Conservation (phyloP, 2,329 filamentous ascomycete species). For the Trichoderma sp. region DNA sequence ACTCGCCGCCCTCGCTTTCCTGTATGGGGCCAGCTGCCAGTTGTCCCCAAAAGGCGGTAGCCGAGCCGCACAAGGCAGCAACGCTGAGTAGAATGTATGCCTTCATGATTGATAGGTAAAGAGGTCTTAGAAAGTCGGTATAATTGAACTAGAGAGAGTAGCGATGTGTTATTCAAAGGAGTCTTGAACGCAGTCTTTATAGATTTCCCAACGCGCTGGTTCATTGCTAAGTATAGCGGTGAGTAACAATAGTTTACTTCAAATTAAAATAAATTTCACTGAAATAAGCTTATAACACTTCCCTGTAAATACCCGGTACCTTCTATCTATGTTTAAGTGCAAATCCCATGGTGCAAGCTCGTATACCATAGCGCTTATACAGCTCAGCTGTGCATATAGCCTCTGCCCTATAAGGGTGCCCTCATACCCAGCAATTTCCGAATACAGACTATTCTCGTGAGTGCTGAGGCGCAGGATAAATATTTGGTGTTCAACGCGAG, state of each 20-base stretch:
- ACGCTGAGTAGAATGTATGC: background rate
- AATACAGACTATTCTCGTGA: background rate
- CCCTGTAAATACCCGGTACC: background rate
- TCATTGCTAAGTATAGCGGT: no score
- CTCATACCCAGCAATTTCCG: background rate
- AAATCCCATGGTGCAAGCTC: background rate
- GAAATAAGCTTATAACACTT: background rate
- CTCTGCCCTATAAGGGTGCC: background rate
- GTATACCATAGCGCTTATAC: background rate
- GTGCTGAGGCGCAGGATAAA: background rate
- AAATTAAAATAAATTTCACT: background rate
- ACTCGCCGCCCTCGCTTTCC: background rate
- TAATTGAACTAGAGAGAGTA: background rate
- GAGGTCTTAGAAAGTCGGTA: no score
- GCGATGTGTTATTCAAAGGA: background rate
- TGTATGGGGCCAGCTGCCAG: background rate
- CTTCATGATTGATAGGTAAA: background rate
- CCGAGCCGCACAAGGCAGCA: background rate
- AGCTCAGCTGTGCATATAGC: background rate
- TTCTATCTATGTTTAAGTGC: background rate
- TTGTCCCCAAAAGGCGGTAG: background rate
- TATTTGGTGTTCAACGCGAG: background rate
- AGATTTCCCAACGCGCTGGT: background rate
- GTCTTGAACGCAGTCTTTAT: background rate
- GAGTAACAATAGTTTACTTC: no score